These are phyloP conservation scores for Neonectria punicea DNA, from an alignment of 2,329 filamentous ascomycete species.

Conservation along the genomic window DNA sequence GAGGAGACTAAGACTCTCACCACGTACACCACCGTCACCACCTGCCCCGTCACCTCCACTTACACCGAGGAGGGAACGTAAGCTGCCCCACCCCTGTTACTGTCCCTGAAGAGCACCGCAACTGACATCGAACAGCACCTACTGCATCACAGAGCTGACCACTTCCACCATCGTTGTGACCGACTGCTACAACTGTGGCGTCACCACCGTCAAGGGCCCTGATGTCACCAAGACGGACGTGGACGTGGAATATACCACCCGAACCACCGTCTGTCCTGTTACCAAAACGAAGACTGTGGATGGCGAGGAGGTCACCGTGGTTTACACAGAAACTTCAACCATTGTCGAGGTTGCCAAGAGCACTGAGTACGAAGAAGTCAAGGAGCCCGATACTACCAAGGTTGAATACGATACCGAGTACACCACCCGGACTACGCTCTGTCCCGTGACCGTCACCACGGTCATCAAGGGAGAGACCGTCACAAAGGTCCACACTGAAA, in stretches of 20 bases:
- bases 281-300: constrained; percentile 49
- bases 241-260: constrained; percentile 53
- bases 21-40: constrained; percentile 56
- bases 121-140: constrained; percentile 48
- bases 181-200: constrained; percentile 51
- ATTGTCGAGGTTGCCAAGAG: constrained; percentile 46
- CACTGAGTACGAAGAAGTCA: not conserved
- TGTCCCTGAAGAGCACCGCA: not conserved
- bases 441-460: constrained; percentile 54
- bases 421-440: constrained; percentile 55
- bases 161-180: constrained; percentile 58
- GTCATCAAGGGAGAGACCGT: constrained; percentile 44
- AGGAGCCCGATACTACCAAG: constrained; percentile 46
- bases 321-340: constrained; percentile 45
- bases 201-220: constrained; percentile 49
- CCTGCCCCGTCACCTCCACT: constrained; percentile 59
- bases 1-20: constrained; percentile 34
- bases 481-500: constrained; percentile 42
- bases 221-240: constrained; percentile 49
- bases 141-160: constrained; percentile 54
- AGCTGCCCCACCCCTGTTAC: constrained; percentile 36
- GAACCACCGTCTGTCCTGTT: constrained; percentile 52
- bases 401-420: constrained; percentile 47
- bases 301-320: constrained; percentile 54
- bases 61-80: constrained; percentile 53